Conservation (phyloP, 2,329 filamentous ascomycete species). For the Monilinia laxa region DNA sequence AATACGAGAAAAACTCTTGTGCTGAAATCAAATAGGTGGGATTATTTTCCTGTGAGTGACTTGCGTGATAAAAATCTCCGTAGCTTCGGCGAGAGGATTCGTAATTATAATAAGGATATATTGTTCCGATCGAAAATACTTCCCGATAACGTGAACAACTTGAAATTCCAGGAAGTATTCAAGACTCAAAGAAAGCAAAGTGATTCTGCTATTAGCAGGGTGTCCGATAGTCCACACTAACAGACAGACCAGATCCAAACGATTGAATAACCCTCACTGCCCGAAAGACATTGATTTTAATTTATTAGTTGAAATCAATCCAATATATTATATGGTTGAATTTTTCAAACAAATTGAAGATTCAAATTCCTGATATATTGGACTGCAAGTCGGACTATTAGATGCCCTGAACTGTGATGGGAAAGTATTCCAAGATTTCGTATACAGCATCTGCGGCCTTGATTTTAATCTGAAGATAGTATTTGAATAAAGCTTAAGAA, state of each 20-base stretch:
- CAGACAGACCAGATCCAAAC: too few species aligned
- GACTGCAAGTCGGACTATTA: too few species aligned
- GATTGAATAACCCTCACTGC: too few species aligned
- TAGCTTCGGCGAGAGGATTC: neutral
- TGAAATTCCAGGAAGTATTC: neutral
- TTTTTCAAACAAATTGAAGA: too few species aligned
- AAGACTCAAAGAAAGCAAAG: neutral
- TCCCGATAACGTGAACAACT: neutral
- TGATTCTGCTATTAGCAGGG: too few species aligned
- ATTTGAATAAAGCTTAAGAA: neutral
- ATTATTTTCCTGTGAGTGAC: neutral
- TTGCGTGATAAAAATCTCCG: neutral
- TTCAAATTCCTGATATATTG: too few species aligned
- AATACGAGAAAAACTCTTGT: neutral
- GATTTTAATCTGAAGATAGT: neutral
- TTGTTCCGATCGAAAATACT: neutral
- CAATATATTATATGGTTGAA: too few species aligned
- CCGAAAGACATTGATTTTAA: too few species aligned
- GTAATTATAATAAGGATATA: neutral
- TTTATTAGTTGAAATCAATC: too few species aligned
- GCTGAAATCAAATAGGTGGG: neutral
- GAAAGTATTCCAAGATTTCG: neutral
- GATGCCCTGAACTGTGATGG: too few species aligned
- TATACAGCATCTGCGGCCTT: neutral
- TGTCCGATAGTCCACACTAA: too few species aligned